Percentiles rank a stretch among this genome's conserved stretches.
These are phyloP conservation scores for Aspergillus leporis DNA, from an alignment of 495 filamentous ascomycete species.

Conservation along the genomic window DNA sequence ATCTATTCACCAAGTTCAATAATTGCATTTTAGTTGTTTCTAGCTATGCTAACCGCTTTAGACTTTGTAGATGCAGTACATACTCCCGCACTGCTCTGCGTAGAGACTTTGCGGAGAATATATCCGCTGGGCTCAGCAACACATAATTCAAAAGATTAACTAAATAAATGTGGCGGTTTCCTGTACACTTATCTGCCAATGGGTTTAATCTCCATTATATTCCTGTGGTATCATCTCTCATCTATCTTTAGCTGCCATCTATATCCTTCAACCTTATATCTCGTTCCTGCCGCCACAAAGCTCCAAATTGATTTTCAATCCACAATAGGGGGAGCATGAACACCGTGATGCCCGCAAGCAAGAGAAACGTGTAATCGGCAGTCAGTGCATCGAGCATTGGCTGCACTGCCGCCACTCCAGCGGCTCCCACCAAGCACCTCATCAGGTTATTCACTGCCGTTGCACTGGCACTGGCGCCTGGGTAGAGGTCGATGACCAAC, in stretches of 20 bases:
- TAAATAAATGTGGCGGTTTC: too few species aligned
- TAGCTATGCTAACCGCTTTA: too few species aligned
- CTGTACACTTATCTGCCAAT: not conserved
- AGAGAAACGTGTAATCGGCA: slow-evolving; percentile 58
- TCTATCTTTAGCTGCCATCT: not conserved
- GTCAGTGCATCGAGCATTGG: slow-evolving; percentile 64
- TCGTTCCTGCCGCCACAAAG: slow-evolving; percentile 41
- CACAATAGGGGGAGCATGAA: slow-evolving; percentile 37
- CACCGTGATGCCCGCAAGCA: slow-evolving; percentile 52
- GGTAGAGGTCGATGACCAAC: slow-evolving; percentile 67
- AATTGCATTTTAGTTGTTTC: too few species aligned
- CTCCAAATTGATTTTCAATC: slow-evolving; percentile 45
- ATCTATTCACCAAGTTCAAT: too few species aligned
- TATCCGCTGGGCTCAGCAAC: too few species aligned
- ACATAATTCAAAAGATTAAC: too few species aligned
- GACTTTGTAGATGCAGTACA: too few species aligned
- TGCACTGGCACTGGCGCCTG: slow-evolving; percentile 59
- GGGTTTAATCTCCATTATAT: not conserved
- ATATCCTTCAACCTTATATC: slow-evolving; percentile 20
- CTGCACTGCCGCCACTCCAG: slow-evolving; percentile 59
- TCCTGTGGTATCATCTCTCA: not conserved
- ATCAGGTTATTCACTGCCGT: slow-evolving; percentile 73
- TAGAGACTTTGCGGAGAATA: too few species aligned
- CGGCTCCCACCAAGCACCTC: slow-evolving; percentile 67
- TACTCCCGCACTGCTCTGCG: too few species aligned